These are phyloP conservation scores for Boeremia lycopersici DNA, from an alignment of 2,329 filamentous ascomycete genomes.

Conservation along the genomic window DNA sequence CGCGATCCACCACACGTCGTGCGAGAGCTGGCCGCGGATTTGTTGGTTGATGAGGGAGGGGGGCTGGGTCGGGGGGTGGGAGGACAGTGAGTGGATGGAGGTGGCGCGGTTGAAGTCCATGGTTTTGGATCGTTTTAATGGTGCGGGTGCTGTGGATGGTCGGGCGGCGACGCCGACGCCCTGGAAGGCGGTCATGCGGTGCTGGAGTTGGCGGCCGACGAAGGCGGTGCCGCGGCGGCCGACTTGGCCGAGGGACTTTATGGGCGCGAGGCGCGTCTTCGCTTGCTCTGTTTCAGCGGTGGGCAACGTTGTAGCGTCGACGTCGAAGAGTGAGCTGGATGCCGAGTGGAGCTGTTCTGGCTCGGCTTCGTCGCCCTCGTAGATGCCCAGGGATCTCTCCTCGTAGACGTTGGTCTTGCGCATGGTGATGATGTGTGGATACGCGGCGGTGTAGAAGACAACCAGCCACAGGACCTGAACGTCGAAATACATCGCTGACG, in stretches of 20 bases:
- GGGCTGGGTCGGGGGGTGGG: conserved; percentile 20
- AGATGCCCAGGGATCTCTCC: conserved; percentile 27
- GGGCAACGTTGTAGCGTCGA: conserved; percentile 21
- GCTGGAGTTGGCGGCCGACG: conserved; percentile 29
- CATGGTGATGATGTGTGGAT: conserved; percentile 32
- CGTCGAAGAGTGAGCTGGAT: conserved; percentile 28
- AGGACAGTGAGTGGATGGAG: conserved; percentile 25
- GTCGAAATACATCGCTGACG: conserved; percentile 27
- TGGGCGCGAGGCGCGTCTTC: conserved; percentile 16
- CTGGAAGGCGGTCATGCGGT: conserved; percentile 29
- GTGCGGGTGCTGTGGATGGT: conserved; percentile 9
- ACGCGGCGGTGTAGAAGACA: conserved; percentile 29
- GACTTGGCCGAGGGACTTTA: conserved; percentile 13
- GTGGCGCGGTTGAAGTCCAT: conserved; percentile 27
- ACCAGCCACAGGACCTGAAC: conserved; percentile 31
- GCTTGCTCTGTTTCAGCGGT: conserved; percentile 8
- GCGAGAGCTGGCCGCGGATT: conserved; percentile 29
- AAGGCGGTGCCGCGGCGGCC: conserved; percentile 27
- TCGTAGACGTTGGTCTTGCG: conserved; percentile 31
- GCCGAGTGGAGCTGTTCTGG: conserved; percentile 30
- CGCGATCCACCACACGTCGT: conserved; percentile 33
- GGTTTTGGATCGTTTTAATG: conserved; percentile 16
- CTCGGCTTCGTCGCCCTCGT: conserved; percentile 27
- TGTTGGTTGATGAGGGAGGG: conserved; percentile 30
- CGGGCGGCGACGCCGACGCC: conserved; percentile 26